phyloP scores from a whole-genome alignment of 78 protist genomes.

The Dictyostelium capitatum region DNA sequence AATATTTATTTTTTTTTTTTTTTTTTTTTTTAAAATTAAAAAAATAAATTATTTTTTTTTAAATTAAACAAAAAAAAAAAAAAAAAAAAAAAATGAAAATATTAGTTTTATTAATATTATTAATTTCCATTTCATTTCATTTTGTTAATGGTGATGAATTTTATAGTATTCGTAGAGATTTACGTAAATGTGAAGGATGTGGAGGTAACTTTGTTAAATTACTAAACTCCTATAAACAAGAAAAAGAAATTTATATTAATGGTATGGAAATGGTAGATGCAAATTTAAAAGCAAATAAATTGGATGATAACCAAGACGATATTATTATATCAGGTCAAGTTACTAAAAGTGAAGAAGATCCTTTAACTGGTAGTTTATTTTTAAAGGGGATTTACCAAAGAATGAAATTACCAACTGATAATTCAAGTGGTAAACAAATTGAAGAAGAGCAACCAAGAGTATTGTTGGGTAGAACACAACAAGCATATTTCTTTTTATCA shows the following conservation, averaged over 20 bases:
- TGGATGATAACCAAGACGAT: not conserved
- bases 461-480: too few species aligned
- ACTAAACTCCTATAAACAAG: not conserved
- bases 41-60: too few species aligned
- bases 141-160: not conserved
- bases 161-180: not conserved
- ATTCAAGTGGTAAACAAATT: not conserved
- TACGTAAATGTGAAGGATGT: constrained; percentile 31
- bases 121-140: not conserved
- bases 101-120: not conserved
- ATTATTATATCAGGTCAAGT: not conserved
- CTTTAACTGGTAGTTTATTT: not conserved
- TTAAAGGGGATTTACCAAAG: not conserved
- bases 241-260: not conserved
- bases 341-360: not conserved
- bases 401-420: not conserved
- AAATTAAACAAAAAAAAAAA: too few species aligned
- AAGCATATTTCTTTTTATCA: not conserved
- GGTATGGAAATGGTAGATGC: not conserved
- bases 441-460: not conserved
- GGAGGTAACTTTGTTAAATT: not conserved
- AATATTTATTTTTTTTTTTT: too few species aligned
- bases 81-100: not conserved
- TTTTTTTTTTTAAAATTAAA: too few species aligned
- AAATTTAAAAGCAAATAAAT: not conserved